Evolutionary conservation across 768 basidiomycete species (phyloP), one percentile per base, ranked within the genome.

Genomic region (Tulasnella sp.): DNA sequence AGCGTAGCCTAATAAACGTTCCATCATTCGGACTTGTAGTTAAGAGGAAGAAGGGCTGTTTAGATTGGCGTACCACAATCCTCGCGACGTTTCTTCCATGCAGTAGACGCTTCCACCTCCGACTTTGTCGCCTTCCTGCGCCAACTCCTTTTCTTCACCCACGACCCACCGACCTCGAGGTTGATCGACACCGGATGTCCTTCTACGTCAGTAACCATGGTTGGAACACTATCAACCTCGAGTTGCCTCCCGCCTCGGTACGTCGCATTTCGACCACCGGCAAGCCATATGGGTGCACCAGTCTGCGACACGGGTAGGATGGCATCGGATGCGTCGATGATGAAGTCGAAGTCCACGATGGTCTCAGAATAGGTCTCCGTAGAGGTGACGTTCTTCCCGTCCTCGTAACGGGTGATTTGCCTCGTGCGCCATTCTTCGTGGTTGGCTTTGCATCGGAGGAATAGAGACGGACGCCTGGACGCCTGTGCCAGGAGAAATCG

Each of bases 261-360:
- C 1, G 79, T 78, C 9, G 84, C 83, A 55, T 81, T 77, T 1
- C 74, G 68, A 67, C 89, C 86, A 2, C 76, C 75, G 0, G 81
- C 72, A 15, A 79, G 78, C 81, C 82, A 87, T 52, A 83, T 80
- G 1, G 72, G 67, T 2, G 72, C 67, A 3, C 74, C 72, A 8
- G 63, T 64, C 19, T 54, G 21, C 7, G 51, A 53, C 12, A 45
- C 38, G 17, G 43, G 17, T 27, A 75, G 65, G 57, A 78, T 68
- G 53, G 74, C 67, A n/a, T 72, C 73, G n/a, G 73, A 68, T 2
- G 83, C 65, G 64, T 83, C 79, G 66, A 87, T 79, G 62, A 68
- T 73, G 67, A 87, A 87, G 65, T 84, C 78, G 64, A 87, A 87
- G 66, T 87, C 85, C 19, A 75, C 74, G 44, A 87, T 72, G 0